phyloP scores from a whole-genome alignment of 2,329 filamentous ascomycete genomes.

The Aspergillus hiratsukae region DNA sequence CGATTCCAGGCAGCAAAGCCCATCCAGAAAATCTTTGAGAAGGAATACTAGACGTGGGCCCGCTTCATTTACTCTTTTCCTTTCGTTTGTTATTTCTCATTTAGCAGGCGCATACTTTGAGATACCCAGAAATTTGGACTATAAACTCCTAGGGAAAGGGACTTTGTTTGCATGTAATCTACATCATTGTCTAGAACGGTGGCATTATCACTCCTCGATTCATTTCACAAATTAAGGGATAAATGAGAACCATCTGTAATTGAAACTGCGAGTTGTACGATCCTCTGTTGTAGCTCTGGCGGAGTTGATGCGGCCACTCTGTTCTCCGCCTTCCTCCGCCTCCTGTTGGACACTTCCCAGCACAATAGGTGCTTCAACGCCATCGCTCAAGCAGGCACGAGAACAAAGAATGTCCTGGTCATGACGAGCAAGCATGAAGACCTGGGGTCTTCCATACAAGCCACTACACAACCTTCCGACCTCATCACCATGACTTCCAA shows the following conservation, averaged over 20 bases:
- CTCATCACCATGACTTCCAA: slow-evolving; percentile 17
- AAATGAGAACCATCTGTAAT: not conserved
- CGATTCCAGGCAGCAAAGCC: slow-evolving; percentile 70
- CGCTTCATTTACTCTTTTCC: not conserved
- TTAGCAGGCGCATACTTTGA: slow-evolving; percentile 20
- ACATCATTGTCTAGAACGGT: not conserved
- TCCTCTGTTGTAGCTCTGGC: not conserved
- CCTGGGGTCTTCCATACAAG: slow-evolving; percentile 23
- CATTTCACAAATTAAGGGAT: not conserved
- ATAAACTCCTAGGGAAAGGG: slow-evolving; percentile 1
- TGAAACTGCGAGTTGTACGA: not conserved
- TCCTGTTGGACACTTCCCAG: not conserved
- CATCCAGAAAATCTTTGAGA: slow-evolving; percentile 80
- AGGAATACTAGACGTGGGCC: slow-evolving; percentile 47
- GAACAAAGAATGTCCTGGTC: slow-evolving; percentile 30
- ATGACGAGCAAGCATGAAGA: slow-evolving; percentile 34
- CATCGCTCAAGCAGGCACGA: not conserved
- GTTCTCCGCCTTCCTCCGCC: slow-evolving; percentile 11
- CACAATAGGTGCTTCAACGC: not conserved
- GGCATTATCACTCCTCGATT: not conserved
- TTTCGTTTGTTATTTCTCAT: slow-evolving; percentile 2
- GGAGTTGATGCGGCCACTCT: not conserved
- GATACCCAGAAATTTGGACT: slow-evolving; percentile 22
- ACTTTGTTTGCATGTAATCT: not conserved
- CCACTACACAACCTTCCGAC: slow-evolving; percentile 8